Evolutionary conservation across 2,329 filamentous ascomycete species (phyloP).

Genomic region (Pseudovirgaria hyperparasitica): DNA sequence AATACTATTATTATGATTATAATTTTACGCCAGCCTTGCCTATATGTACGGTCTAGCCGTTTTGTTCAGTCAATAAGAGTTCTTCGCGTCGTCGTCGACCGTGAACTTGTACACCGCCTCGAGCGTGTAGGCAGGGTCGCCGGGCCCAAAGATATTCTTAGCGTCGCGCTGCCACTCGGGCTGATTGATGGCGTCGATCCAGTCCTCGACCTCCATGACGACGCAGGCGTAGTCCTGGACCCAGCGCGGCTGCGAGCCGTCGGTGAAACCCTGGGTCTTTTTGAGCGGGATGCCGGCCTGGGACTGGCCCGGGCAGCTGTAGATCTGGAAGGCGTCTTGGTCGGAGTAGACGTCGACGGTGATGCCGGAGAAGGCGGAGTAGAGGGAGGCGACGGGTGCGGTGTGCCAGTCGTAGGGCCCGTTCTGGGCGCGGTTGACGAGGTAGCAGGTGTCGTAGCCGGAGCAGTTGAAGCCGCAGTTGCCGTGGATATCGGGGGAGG

Average conservation of each 20-base stretch:
- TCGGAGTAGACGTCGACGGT: constrained; percentile 69
- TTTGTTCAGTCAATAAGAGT: too few relatives aligned
- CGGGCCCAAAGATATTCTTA: constrained; percentile 36
- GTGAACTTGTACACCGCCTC: constrained; percentile 34
- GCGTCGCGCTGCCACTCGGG: constrained; percentile 66
- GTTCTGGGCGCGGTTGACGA: constrained; percentile 49
- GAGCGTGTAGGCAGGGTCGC: constrained; percentile 28
- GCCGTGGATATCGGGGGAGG: constrained; percentile 46
- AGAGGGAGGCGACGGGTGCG: constrained; percentile 51
- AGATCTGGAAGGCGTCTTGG: constrained; percentile 81
- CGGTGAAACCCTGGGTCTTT: constrained; percentile 52
- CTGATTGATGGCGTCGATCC: constrained; percentile 87
- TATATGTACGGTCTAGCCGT: too few relatives aligned
- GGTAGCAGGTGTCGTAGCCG: constrained; percentile 70
- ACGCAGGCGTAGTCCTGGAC: constrained; percentile 71
- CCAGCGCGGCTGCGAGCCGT: constrained; percentile 43
- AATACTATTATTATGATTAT: too few relatives aligned
- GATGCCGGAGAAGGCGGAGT: constrained; percentile 69
- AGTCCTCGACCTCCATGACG: constrained; percentile 86
- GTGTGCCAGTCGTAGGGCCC: constrained; percentile 52
- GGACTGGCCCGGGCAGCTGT: constrained; percentile 62
- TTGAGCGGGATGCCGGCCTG: constrained; percentile 49
- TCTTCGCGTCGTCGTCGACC: too few relatives aligned
- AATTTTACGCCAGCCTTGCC: too few relatives aligned
- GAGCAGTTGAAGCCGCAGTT: constrained; percentile 75